phyloP scores from a whole-genome alignment of 441 rosid species.

The Pelargonium cotyledonis region DNA sequence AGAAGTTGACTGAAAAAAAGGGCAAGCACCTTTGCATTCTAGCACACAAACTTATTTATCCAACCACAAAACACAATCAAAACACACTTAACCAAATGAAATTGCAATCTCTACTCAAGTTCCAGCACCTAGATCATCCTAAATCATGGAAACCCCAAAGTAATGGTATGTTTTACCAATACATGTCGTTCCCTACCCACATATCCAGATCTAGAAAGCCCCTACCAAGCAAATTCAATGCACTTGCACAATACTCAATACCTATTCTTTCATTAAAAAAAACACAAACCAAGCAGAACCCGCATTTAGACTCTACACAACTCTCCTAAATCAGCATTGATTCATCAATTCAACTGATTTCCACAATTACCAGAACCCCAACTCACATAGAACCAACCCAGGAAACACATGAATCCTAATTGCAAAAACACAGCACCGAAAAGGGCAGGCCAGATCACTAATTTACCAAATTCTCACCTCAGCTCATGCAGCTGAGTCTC shows the following conservation, averaged over 20 bases:
- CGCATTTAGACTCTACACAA: too few species aligned
- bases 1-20: background rate
- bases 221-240: slow-evolving; percentile 2
- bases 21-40: too few species aligned
- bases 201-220: slow-evolving; percentile 1
- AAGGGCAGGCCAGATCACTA: too few species aligned
- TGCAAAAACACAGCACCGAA: too few species aligned
- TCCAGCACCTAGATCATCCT: background rate
- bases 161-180: background rate
- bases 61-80: background rate
- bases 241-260: background rate
- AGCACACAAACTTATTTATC: background rate
- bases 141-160: background rate
- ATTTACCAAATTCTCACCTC: too few species aligned
- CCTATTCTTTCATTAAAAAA: background rate
- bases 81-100: background rate
- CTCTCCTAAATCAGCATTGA: too few species aligned
- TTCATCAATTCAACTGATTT: too few species aligned
- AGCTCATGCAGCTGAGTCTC: background rate
- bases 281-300: background rate
- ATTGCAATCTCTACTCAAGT: background rate
- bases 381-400: too few species aligned
- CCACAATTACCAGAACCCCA: too few species aligned
- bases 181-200: background rate
- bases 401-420: too few species aligned